Evolutionary conservation across 352 stramenopile genomes (phyloP).

Genomic region (Globisporangium parvum): DNA sequence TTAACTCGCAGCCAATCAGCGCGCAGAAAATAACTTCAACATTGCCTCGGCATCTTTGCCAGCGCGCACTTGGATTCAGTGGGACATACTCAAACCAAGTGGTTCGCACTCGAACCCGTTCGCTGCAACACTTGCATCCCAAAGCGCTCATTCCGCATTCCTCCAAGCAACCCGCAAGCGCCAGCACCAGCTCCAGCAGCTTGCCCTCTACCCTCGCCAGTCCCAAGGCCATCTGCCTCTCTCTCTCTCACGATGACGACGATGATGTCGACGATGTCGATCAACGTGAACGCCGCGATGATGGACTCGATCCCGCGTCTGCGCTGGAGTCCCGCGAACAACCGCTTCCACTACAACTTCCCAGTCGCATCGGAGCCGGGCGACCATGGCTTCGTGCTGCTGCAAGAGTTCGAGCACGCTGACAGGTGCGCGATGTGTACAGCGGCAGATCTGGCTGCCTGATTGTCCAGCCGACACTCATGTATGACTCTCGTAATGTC

Average conservation of each 20-base stretch:
- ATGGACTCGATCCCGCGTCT: slow-evolving; percentile 64
- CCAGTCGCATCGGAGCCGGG: slow-evolving; percentile 56
- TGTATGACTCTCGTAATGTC: no score
- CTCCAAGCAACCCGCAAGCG: slow-evolving; percentile 12
- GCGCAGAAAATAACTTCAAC: not conserved
- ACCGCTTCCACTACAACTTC: slow-evolving; percentile 76
- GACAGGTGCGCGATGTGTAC: slow-evolving; percentile 19
- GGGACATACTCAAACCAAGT: not conserved
- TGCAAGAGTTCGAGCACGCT: slow-evolving; percentile 61
- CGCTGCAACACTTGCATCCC: no score
- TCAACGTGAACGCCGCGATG: slow-evolving; percentile 25
- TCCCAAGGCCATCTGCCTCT: no score
- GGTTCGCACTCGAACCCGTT: no score
- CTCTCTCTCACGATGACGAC: slow-evolving; percentile 24
- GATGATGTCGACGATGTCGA: slow-evolving; percentile 32
- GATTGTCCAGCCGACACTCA: no score
- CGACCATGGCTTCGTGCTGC: slow-evolving; percentile 53
- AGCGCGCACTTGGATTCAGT: no score
- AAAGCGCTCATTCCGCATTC: not conserved
- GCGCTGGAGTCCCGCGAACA: slow-evolving; percentile 61
- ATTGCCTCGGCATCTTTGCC: slow-evolving; percentile 1
- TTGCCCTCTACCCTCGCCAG: no score
- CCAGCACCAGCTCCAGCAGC: slow-evolving; percentile 3
- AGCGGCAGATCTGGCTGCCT: no score
- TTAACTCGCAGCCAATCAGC: slow-evolving; percentile 14